Evolutionary conservation across 768 basidiomycete genomes (phyloP).

Genomic region (Auricularia auricula-judae): DNA sequence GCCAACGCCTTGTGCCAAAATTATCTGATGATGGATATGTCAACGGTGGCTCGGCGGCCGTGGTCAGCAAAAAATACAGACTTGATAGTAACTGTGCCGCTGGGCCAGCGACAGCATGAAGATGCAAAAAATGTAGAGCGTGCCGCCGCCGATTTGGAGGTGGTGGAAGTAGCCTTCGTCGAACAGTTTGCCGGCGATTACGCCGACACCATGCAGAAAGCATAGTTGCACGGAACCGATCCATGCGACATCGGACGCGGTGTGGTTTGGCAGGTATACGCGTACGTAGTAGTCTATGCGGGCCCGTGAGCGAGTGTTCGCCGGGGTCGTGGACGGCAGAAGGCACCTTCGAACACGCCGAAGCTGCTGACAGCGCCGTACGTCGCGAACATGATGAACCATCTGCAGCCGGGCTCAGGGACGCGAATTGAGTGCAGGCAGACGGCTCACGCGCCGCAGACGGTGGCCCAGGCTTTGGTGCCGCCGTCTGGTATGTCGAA

Average conservation of each 20-base stretch:
- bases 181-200: slow-evolving; percentile 20
- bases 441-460: slow-evolving; percentile 3
- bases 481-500: neutral
- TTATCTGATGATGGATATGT: slow-evolving; percentile 3
- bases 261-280: slow-evolving; percentile 13
- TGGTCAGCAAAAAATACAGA: slow-evolving; percentile 6
- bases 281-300: slow-evolving; percentile 12
- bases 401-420: neutral
- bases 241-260: slow-evolving; percentile 20
- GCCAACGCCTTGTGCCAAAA: slow-evolving; percentile 11
- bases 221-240: slow-evolving; percentile 22
- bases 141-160: slow-evolving; percentile 6
- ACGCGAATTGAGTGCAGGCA: neutral
- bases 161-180: slow-evolving; percentile 20
- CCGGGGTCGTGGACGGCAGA: neutral
- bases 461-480: neutral
- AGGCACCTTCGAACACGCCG: slow-evolving; percentile 13
- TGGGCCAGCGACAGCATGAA: slow-evolving; percentile 15
- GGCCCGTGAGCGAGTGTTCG: neutral
- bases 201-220: slow-evolving; percentile 19
- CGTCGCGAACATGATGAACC: slow-evolving; percentile 4
- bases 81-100: slow-evolving; percentile 16
- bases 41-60: slow-evolving; percentile 7
- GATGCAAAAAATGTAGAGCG: slow-evolving; percentile 11
- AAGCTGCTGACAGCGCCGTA: slow-evolving; percentile 13